Evolutionary conservation across 192 early-diverging fungal genomes (phyloP), one percentile per base, ranked within the genome.

Genomic region (Entomortierella parvispora): DNA sequence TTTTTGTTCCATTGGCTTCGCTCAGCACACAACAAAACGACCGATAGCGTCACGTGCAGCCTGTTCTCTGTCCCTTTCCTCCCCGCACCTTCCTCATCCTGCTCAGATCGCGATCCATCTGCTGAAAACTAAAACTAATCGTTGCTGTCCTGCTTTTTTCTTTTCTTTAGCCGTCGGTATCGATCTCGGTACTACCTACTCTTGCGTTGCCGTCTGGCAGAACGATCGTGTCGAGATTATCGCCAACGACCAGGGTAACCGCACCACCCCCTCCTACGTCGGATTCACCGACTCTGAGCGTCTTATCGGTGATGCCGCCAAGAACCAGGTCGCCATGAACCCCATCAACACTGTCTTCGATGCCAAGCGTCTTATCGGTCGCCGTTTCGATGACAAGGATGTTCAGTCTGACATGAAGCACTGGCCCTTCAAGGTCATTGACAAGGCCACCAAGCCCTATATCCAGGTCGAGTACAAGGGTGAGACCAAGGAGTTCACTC

Each of bases 381-480:
- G 95, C 77, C 89, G 91, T 49, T 97, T 96, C 83, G 87, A 82
- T 47, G 95, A 97, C 81, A 65, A 83, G 67, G 97, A 97, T 83
- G 97, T 99, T 56, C 95, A 99, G 89, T 89, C 92, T 60, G 97
- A 99, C 85, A 99, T 99, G 94, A 97, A 97, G 92, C 95, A 96
- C 91, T 97, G 92, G 92, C 92, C 95, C 46, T 99, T 97, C 93
- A 97, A 95, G 87, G 88, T 99, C 81, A 79, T 97, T 76, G 84
- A 91, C 79, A 92, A 94, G 85, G 91, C 86, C 49, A 80, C 84
- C 83, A 97, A 97, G 90, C 96, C 96, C 55, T 80, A 88, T 65
- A 93, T 97, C 83, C 87, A 96, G 88, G 86, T 94, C 49, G 94
- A 97, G 69, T 94, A 89, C 90, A 95, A 97, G 92, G 97, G 96